A percentile compares a stretch with the other conserved stretches of the same genome.
Evolutionary conservation across 2,329 filamentous ascomycete genomes (phyloP).

Genomic region (Penicillium digitatum): DNA sequence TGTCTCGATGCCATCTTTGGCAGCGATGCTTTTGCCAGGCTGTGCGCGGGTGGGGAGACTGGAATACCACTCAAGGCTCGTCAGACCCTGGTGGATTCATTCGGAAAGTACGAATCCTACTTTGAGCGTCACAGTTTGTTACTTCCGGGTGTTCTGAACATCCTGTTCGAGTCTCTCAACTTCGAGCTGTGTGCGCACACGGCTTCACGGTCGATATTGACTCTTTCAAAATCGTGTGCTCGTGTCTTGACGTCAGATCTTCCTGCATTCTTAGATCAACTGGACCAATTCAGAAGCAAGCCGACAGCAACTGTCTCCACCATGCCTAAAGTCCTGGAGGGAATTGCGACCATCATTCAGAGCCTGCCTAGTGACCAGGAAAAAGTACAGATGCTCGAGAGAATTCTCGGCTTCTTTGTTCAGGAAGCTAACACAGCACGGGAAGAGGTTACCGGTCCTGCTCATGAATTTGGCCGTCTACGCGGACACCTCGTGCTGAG

Average conservation of each 20-base stretch:
- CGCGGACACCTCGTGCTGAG: conserved; percentile 37
- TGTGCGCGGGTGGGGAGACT: conserved; percentile 32
- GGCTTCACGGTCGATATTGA: conserved; percentile 44
- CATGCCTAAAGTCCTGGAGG: conserved; percentile 43
- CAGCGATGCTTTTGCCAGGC: conserved; percentile 32
- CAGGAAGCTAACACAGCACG: conserved; percentile 33
- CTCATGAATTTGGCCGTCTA: conserved; percentile 33
- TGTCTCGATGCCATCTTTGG: conserved; percentile 42
- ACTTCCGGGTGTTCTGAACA: conserved; percentile 41
- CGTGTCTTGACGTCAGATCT: conserved; percentile 40
- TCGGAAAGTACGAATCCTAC: conserved; percentile 44
- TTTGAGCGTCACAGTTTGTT: conserved; percentile 43
- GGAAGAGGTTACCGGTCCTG: conserved; percentile 29
- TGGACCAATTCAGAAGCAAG: conserved; percentile 39
- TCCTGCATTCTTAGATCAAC: conserved; percentile 42
- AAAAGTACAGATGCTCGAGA: conserved; percentile 39
- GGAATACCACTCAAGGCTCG: conserved; percentile 38
- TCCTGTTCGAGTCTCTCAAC: conserved; percentile 45
- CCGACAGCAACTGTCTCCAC: conserved; percentile 36
- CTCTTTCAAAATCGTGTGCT: conserved; percentile 44
- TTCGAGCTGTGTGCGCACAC: conserved; percentile 40
- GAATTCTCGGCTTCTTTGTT: conserved; percentile 38
- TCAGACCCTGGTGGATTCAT: conserved; percentile 42
- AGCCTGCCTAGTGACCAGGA: conserved; percentile 38
- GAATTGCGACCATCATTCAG: conserved; percentile 45